A percentile compares a stretch with the other conserved stretches of the same genome.
Evolutionary conservation across 2,329 filamentous ascomycete genomes (phyloP).

Genomic region (Pseudogymnoascus destructans): DNA sequence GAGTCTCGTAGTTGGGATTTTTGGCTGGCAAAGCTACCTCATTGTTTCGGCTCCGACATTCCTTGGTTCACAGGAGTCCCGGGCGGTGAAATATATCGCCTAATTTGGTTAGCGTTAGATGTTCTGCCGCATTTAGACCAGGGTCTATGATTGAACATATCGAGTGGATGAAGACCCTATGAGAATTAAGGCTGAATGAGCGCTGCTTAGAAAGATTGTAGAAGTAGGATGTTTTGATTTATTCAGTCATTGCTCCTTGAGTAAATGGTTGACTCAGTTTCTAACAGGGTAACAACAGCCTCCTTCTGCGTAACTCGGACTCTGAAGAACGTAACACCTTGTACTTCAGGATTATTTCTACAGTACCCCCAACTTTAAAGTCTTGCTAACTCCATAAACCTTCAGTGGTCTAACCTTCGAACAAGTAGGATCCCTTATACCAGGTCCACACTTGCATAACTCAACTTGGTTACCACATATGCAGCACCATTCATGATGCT

Average conservation of each 20-base stretch:
- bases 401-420: not conserved
- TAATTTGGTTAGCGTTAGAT: not conserved
- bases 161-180: not conserved
- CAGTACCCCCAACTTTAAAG: not conserved
- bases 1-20: constrained; percentile 5
- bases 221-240: not conserved
- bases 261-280: not conserved
- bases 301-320: not conserved
- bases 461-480: not conserved
- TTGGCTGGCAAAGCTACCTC: constrained; percentile 8
- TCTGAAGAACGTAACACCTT: not conserved
- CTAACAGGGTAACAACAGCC: not conserved
- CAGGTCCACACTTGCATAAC: not conserved
- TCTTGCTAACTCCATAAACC: not conserved
- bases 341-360: not conserved
- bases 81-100: not conserved
- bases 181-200: not conserved
- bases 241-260: not conserved
- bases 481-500: not conserved
- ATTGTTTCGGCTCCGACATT: constrained; percentile 8
- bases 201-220: not conserved
- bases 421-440: not conserved
- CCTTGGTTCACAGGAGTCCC: constrained; percentile 1
- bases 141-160: not conserved
- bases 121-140: not conserved